Conservation (phyloP, 352 stramenopile genomes). For the Globisporangium emineosum region DNA sequence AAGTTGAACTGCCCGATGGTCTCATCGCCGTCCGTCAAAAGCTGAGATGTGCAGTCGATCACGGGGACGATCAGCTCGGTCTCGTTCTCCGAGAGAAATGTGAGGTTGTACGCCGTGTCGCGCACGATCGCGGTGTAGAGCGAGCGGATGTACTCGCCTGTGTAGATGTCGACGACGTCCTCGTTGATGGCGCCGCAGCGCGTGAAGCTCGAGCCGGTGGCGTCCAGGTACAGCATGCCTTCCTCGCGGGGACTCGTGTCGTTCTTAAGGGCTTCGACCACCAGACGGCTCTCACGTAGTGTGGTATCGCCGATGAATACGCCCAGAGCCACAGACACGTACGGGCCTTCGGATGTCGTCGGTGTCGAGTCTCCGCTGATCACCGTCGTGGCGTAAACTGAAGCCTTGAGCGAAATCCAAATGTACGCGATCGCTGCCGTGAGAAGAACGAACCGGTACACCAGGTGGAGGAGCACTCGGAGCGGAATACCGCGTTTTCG, state of each 20-base stretch:
- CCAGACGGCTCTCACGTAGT: conserved; percentile 11
- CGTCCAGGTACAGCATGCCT: conserved; percentile 18
- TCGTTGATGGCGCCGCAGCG: background rate
- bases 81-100: conserved; percentile 2
- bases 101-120: conserved; percentile 16
- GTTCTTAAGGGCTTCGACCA: background rate
- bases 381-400: background rate
- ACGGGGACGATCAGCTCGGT: conserved; percentile 14
- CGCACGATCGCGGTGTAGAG: conserved; percentile 11
- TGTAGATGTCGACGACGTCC: conserved; percentile 12
- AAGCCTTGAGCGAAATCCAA: background rate
- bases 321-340: background rate
- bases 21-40: background rate
- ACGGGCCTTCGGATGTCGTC: background rate
- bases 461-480: background rate
- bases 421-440: background rate
- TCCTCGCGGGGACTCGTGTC: conserved; percentile 7
- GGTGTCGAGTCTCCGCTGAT: background rate
- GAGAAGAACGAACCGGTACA: background rate
- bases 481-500: background rate
- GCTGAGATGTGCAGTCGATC: conserved; percentile 1
- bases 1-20: conserved; percentile 13
- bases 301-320: conserved; percentile 4
- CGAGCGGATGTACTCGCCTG: conserved; percentile 9
- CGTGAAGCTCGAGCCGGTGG: background rate